phyloP scores from a whole-genome alignment of 2,329 filamentous ascomycete genomes.

The Alternaria sp. region DNA sequence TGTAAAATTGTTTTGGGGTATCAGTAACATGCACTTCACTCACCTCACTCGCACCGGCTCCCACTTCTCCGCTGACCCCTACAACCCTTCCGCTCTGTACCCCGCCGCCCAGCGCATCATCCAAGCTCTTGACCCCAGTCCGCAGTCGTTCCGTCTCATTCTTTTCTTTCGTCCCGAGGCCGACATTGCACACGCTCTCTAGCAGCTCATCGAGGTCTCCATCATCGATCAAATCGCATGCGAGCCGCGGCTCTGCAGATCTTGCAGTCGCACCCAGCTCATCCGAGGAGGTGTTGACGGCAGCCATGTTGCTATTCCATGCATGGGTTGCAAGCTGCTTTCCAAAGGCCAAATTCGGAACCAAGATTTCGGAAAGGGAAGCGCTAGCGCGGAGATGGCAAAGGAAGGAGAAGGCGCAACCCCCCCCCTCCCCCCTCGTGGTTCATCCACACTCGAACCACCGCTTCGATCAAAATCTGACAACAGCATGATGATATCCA shows the following conservation, averaged over 20 bases:
- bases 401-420: background rate
- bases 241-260: conserved; percentile 32
- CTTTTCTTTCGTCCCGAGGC: background rate
- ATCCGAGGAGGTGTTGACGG: background rate
- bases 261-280: background rate
- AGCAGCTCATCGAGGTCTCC: conserved; percentile 29
- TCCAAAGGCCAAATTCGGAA: background rate
- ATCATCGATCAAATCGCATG: conserved; percentile 25
- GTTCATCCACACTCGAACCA: background rate
- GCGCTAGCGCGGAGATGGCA: conserved; percentile 1
- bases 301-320: background rate
- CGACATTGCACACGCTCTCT: conserved; percentile 13
- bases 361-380: background rate
- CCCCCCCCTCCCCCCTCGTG: no score
- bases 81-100: conserved; percentile 48
- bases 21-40: conserved; percentile 6
- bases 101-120: conserved; percentile 51
- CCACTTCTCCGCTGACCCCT: conserved; percentile 49
- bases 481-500: no score
- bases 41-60: conserved; percentile 35
- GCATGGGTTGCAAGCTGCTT: background rate
- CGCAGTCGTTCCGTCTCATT: conserved; percentile 18
- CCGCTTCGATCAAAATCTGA: no score
- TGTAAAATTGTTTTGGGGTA: background rate
- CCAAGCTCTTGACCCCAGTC: conserved; percentile 43